These are phyloP conservation scores for Pyrenochaeta sp. DNA, from an alignment of 2,329 filamentous ascomycete species.

Conservation along the genomic window DNA sequence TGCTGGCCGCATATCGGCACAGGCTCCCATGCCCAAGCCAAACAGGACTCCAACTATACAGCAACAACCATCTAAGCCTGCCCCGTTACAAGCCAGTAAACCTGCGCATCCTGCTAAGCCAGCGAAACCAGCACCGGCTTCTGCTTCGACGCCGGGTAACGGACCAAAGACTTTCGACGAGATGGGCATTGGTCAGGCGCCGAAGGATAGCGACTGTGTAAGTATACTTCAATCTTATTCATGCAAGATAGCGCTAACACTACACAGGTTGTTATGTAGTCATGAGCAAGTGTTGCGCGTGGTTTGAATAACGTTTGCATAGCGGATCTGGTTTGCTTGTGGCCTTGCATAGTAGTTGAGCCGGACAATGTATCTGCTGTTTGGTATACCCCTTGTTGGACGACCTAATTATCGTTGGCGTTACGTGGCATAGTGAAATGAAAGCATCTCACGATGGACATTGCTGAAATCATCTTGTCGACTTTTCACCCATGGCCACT, in stretches of 20 bases:
- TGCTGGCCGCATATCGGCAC: constrained; percentile 37
- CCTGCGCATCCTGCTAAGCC: constrained; percentile 39
- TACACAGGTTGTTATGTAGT: constrained; percentile 40
- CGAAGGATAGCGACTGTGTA: constrained; percentile 92
- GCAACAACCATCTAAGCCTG: constrained; percentile 28
- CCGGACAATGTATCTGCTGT: constrained; percentile 8
- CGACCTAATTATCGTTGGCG: neutral
- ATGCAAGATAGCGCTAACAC: constrained; percentile 10
- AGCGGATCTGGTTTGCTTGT: constrained; percentile 21
- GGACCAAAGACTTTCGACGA: constrained; percentile 97
- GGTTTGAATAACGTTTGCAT: constrained; percentile 21
- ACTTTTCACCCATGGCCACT: too few species aligned
- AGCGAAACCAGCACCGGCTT: constrained; percentile 24
- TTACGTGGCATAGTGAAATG: constrained; percentile 5
- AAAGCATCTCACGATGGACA: neutral
- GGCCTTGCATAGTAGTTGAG: constrained; percentile 17
- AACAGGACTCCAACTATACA: constrained; percentile 33
- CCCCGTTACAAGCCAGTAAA: constrained; percentile 25
- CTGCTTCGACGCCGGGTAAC: constrained; percentile 61
- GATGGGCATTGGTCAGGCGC: constrained; percentile 90
- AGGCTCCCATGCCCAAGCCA: constrained; percentile 36
- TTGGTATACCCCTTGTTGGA: constrained; percentile 18
- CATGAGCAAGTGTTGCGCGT: neutral
- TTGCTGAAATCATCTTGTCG: neutral
- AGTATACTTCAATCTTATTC: constrained; percentile 42